Evolutionary conservation across 1,139 yeast genomes (phyloP).

Genomic region (Lodderomyces orthopsilosis): DNA sequence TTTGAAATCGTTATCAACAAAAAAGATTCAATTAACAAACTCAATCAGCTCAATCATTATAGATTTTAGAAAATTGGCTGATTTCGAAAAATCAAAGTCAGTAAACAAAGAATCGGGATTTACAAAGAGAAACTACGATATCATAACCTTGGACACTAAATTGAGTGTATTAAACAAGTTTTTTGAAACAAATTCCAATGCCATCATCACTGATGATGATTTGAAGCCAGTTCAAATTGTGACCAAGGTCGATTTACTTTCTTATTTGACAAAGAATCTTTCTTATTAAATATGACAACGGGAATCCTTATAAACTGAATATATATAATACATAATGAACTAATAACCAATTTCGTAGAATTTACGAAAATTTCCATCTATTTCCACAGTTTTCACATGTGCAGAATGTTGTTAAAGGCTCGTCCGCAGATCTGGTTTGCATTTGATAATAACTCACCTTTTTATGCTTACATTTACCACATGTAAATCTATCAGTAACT

Average conservation of each 20-base stretch:
- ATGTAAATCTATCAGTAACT: conserved; percentile 91
- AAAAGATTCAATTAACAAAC: conserved; percentile 57
- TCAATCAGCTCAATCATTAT: conserved; percentile 63
- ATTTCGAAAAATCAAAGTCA: conserved; percentile 64
- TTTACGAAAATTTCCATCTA: conserved; percentile 83
- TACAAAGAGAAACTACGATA: conserved; percentile 64
- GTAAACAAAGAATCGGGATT: conserved; percentile 60
- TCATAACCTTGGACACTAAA: conserved; percentile 67
- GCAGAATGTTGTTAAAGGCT: conserved; percentile 96
- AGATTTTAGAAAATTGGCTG: conserved; percentile 72
- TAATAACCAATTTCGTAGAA: background rate
- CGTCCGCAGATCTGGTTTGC: conserved; percentile 98
- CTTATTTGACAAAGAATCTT: conserved; percentile 51
- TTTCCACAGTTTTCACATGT: conserved; percentile 97
- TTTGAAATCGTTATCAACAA: conserved; percentile 64
- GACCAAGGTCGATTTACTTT: conserved; percentile 81
- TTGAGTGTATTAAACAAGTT: conserved; percentile 70
- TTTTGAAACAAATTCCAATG: conserved; percentile 85
- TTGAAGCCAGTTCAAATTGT: conserved; percentile 80
- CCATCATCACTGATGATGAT: conserved; percentile 72
- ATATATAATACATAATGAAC: conserved; percentile 7
- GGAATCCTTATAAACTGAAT: background rate
- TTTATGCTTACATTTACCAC: conserved; percentile 97
- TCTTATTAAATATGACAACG: conserved; percentile 8
- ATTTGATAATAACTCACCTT: conserved; percentile 95